Percentiles rank a stretch among this genome's conserved stretches.
Evolutionary conservation across 139 green algal genomes (phyloP).

Genomic region (Haematococcus lacustris): DNA sequence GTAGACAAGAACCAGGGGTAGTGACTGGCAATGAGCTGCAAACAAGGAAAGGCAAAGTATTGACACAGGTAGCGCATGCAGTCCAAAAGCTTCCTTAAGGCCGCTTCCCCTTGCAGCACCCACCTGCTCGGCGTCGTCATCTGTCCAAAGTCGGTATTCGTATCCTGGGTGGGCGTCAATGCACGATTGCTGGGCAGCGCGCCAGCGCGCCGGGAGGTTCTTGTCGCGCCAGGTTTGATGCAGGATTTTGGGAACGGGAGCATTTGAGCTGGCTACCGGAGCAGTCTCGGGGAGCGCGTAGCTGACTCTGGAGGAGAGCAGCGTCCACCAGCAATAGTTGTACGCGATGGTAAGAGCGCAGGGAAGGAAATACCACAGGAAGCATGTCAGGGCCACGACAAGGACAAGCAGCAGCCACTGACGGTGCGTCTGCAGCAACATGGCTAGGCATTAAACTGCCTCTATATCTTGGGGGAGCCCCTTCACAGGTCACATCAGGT

Average conservation of each 20-base stretch:
- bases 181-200: slow-evolving; percentile 9
- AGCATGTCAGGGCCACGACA: too few relatives aligned
- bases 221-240: slow-evolving; percentile 16
- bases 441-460: too few relatives aligned
- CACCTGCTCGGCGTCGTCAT: slow-evolving; percentile 13
- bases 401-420: too few relatives aligned
- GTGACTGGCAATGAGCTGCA: slow-evolving; percentile 9
- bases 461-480: too few relatives aligned
- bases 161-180: slow-evolving; percentile 8
- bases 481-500: too few relatives aligned
- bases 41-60: neutral
- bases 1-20: slow-evolving; percentile 19
- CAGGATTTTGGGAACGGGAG: slow-evolving; percentile 2
- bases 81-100: too few relatives aligned
- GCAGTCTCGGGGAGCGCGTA: too few relatives aligned
- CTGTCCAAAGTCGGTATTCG: slow-evolving; percentile 15
- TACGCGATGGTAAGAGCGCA: neutral
- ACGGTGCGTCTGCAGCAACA: too few relatives aligned
- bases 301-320: neutral
- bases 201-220: slow-evolving; percentile 11
- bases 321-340: neutral
- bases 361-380: too few relatives aligned
- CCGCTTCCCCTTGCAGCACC: too few relatives aligned
- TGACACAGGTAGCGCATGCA: too few relatives aligned
- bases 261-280: too few relatives aligned